Percentiles rank a stretch among this genome's conserved stretches.
phyloP scores from a whole-genome alignment of 495 filamentous ascomycete species.

The Copromyces sp. region DNA sequence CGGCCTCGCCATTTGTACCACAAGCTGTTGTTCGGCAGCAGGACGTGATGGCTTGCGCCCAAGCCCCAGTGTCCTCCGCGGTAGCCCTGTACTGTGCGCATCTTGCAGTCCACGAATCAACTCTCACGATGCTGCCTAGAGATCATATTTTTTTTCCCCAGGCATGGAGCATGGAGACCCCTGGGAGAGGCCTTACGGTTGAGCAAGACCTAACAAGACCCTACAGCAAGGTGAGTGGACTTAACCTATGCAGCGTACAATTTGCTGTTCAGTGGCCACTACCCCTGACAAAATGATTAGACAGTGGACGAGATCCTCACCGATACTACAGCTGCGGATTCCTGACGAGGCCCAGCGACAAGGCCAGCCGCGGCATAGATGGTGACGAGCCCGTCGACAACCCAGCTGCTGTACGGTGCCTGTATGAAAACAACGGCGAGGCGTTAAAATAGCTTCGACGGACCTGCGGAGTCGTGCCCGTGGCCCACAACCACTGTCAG shows the following conservation, averaged over 20 bases:
- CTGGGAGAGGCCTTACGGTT: not conserved
- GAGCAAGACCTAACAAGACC: not conserved
- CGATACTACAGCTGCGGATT: not conserved
- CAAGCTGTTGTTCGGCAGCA: not conserved
- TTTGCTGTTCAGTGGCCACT: not conserved
- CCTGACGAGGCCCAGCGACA: not conserved
- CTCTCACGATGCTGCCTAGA: not conserved
- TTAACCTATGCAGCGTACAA: not conserved
- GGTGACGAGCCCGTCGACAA: slow-evolving; percentile 5
- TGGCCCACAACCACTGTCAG: not conserved
- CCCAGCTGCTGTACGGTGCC: slow-evolving; percentile 2
- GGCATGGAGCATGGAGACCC: not conserved
- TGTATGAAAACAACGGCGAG: not conserved
- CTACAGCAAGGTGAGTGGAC: not conserved
- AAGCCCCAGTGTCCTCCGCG: not conserved
- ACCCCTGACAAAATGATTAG: not conserved
- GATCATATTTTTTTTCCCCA: not conserved
- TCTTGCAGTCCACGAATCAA: not conserved
- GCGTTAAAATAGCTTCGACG: slow-evolving; percentile 4
- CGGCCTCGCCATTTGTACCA: not conserved
- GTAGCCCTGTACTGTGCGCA: not conserved
- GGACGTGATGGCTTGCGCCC: not conserved
- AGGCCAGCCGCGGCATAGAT: slow-evolving; percentile 3
- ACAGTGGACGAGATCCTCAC: not conserved
- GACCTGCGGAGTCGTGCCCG: slow-evolving; percentile 4